Percentiles rank a stretch among this genome's conserved stretches.
Conservation (phyloP, 257 asterid genomes). For the Primulina tabacum region DNA sequence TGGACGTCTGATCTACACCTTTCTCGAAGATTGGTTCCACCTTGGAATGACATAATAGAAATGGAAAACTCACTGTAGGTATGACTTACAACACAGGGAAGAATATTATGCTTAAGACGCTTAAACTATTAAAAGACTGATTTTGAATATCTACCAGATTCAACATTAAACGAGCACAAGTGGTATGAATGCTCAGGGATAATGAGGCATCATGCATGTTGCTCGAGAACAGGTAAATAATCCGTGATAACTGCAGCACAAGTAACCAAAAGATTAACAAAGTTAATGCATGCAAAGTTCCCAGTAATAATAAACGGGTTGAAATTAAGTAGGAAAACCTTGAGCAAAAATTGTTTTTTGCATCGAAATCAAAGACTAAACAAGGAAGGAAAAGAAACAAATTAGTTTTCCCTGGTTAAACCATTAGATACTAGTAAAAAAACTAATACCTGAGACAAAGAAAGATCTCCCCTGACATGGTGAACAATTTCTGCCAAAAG, state of each 20-base stretch:
- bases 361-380: no score
- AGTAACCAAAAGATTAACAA: slow-evolving; percentile 22
- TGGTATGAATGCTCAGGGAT: slow-evolving; percentile 96
- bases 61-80: slow-evolving; percentile 18
- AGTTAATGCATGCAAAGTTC: slow-evolving; percentile 15
- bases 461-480: slow-evolving; percentile 93
- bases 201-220: slow-evolving; percentile 98
- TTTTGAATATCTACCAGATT: slow-evolving; percentile 66
- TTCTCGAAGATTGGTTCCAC: slow-evolving; percentile 98
- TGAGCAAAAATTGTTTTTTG: neutral
- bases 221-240: slow-evolving; percentile 94
- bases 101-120: neutral
- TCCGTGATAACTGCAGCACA: slow-evolving; percentile 80
- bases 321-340: neutral
- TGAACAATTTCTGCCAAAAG: slow-evolving; percentile 98
- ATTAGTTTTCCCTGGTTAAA: neutral
- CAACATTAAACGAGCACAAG: slow-evolving; percentile 98
- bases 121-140: slow-evolving; percentile 13
- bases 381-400: slow-evolving; percentile 6
- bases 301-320: slow-evolving; percentile 4
- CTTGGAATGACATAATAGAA: slow-evolving; percentile 34
- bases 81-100: neutral
- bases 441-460: slow-evolving; percentile 78
- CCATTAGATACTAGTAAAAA: slow-evolving; percentile 14
- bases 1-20: slow-evolving; percentile 88